Base-by-base conservation (phyloP, 2,329 filamentous ascomycete genomes). In the Cercospora citrullina region DNA sequence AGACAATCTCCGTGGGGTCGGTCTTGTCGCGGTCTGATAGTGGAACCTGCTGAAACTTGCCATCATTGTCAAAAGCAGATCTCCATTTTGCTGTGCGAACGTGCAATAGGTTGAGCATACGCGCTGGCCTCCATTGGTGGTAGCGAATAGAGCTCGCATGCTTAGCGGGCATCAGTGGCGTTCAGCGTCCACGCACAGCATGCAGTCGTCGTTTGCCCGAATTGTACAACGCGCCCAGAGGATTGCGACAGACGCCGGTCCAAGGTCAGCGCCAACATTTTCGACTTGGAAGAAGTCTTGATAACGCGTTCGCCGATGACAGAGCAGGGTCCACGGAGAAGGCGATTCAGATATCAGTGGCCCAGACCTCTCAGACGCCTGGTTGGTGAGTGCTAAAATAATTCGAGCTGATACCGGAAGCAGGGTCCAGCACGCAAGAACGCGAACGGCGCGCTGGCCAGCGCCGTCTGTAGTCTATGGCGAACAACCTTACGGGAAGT, bases 1-100 rank as follows among this genome's bases (percentile, higher is more conserved):
- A 67, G 14, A 59, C 53, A n/a, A 36, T 59, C 61, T 67, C 61
- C 65, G 60, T 67, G 65, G 65, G 65, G 65, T 67, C 60, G 60
- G 65, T 9, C 62, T 39, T 59, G 57, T 67, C 55, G 60, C 65
- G 60, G 60, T 45, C 28, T 58, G 48, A 64, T 30, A 57, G 62
- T 64, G 62, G 62, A 23, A n/a, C 62, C n/a, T 33, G 45, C 23
- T 36, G 61, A n/a, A 51, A 57, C 18, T 39, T 9, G 48, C 21
- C n/a, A 57, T 57, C 10, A 33, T 4, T n/a, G 5, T 33, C 61
- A 39, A 64, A 64, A 30, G 48, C 48, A 58, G n/a, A 21, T 58
- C 62, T 30, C 31, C 62, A 64, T 58, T n/a, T 42, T 30, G 62
- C n/a, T 45, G 39, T 23, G 36, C 39, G 21, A 31, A 45, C 18